Evolutionary conservation across 2,329 filamentous ascomycete genomes (phyloP).

Genomic region (Aureobasidium namibiae): DNA sequence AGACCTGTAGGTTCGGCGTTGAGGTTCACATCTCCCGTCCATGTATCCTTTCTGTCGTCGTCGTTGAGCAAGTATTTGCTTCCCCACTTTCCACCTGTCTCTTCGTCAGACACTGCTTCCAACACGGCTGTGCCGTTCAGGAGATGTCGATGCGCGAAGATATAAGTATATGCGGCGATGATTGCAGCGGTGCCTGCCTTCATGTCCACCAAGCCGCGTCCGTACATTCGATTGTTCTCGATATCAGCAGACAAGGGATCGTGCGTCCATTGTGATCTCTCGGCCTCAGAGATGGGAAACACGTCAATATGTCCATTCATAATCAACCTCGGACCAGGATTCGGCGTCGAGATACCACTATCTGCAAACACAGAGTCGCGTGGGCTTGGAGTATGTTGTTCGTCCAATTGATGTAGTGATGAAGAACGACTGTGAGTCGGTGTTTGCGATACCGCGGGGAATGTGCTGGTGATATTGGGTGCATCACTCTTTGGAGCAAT

Average conservation of each 20-base stretch:
- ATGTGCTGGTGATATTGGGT: slow-evolving; percentile 30
- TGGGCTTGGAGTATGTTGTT: background rate
- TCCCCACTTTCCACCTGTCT: slow-evolving; percentile 32
- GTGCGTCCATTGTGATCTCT: slow-evolving; percentile 25
- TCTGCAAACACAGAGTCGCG: background rate
- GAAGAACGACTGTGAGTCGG: slow-evolving; percentile 1
- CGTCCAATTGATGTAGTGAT: background rate
- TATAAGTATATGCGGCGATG: slow-evolving; percentile 31
- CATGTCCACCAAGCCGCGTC: slow-evolving; percentile 36
- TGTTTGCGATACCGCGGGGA: slow-evolving; percentile 16
- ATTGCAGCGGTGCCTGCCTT: slow-evolving; percentile 35
- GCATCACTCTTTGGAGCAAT: slow-evolving; percentile 25
- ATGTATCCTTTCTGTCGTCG: slow-evolving; percentile 20
- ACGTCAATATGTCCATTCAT: slow-evolving; percentile 38
- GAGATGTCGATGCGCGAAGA: slow-evolving; percentile 18
- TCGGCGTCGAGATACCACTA: background rate
- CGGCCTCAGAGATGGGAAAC: slow-evolving; percentile 29
- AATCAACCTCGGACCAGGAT: slow-evolving; percentile 26
- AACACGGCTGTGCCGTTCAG: slow-evolving; percentile 17
- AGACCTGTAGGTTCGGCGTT: slow-evolving; percentile 33
- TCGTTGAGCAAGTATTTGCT: slow-evolving; percentile 30
- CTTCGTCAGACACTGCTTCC: slow-evolving; percentile 33
- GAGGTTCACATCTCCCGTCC: slow-evolving; percentile 33
- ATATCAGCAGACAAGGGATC: slow-evolving; percentile 32
- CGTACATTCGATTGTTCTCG: slow-evolving; percentile 27